Evolutionary conservation across 768 basidiomycete genomes (phyloP).

Genomic region (Suillus ampliporus): DNA sequence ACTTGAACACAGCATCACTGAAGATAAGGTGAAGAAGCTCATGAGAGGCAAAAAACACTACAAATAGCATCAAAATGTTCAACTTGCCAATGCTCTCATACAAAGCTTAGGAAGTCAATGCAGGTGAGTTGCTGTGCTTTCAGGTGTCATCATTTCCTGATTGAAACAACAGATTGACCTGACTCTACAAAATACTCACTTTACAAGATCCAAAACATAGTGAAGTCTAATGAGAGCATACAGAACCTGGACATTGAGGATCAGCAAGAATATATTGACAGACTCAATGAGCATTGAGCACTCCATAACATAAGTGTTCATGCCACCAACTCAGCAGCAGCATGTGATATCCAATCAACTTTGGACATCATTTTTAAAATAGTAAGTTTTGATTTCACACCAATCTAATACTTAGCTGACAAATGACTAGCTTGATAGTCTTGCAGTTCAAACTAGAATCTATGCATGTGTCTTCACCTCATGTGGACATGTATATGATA

Average conservation of each 20-base stretch:
- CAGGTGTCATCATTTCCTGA: too few relatives aligned
- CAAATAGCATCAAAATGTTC: not conserved
- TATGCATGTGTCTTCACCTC: too few relatives aligned
- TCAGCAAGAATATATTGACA: conserved; percentile 1
- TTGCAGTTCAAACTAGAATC: too few relatives aligned
- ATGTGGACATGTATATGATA: too few relatives aligned
- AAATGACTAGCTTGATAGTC: too few relatives aligned
- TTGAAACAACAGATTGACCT: conserved; percentile 2
- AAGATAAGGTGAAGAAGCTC: conserved; percentile 10
- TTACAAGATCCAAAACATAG: conserved; percentile 1
- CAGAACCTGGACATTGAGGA: conserved; percentile 4
- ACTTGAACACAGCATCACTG: not conserved
- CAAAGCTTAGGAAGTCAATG: conserved; percentile 9
- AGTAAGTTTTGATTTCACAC: not conserved
- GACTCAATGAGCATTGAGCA: conserved; percentile 2
- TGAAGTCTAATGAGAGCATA: not conserved
- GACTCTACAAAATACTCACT: not conserved
- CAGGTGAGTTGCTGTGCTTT: not conserved
- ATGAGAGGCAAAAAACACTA: not conserved
- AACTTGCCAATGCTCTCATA: conserved; percentile 5
- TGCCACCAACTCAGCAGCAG: conserved; percentile 11
- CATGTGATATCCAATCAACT: conserved; percentile 9
- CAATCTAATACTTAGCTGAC: too few relatives aligned
- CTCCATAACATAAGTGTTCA: not conserved
- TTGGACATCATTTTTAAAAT: not conserved